Evolutionary conservation across 257 asterid species (phyloP).

Genomic region (Lycium barbarum): DNA sequence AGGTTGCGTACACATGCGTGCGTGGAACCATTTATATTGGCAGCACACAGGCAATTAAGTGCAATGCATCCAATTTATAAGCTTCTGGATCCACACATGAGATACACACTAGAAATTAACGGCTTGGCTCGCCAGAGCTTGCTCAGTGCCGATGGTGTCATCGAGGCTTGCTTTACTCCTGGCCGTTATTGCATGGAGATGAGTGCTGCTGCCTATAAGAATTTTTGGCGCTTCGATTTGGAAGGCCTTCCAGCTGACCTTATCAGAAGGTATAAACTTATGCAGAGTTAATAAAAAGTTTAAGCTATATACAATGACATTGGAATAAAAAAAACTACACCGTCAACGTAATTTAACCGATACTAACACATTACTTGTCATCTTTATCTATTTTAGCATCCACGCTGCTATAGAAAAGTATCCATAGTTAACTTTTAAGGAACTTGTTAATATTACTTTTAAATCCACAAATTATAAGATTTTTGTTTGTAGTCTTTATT

Average conservation of each 20-base stretch:
- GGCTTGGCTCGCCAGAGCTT: constrained; percentile 85
- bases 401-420: too few relatives aligned
- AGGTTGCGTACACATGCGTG: constrained; percentile 96
- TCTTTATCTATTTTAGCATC: background rate
- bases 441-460: too few relatives aligned
- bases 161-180: constrained; percentile 93
- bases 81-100: constrained; percentile 97
- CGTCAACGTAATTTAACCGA: background rate
- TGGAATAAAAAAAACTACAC: background rate
- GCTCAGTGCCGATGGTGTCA: constrained; percentile 83
- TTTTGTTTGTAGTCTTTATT: background rate
- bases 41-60: constrained; percentile 93
- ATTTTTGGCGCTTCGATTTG: constrained; percentile 81
- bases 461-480: background rate
- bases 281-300: too few relatives aligned
- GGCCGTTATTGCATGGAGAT: constrained; percentile 96
- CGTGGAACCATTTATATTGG: constrained; percentile 87
- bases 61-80: constrained; percentile 94
- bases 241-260: constrained; percentile 96
- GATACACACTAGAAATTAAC: constrained; percentile 92
- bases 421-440: too few relatives aligned
- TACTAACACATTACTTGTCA: background rate
- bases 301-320: background rate
- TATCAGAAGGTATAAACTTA: constrained; percentile 66
- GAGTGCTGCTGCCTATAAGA: constrained; percentile 90